These are phyloP conservation scores for Erodium texanum DNA, from an alignment of 441 rosid species.

Conservation along the genomic window DNA sequence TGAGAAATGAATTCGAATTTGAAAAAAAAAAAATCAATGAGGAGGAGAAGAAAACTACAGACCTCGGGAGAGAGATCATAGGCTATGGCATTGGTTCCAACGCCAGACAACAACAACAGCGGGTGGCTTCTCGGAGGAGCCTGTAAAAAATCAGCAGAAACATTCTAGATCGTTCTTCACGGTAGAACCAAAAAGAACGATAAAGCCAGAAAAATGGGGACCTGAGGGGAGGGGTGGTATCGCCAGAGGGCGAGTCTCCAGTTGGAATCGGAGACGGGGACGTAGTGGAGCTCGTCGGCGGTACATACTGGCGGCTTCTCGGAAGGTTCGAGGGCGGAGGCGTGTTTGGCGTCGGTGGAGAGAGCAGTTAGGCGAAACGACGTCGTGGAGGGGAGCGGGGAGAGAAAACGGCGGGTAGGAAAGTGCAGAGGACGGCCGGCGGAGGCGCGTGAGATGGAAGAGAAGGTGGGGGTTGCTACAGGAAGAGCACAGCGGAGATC, in stretches of 20 bases:
- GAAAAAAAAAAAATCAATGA: too few species aligned
- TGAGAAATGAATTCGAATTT: too few species aligned
- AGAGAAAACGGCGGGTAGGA: too few species aligned
- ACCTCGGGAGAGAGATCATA: conserved; percentile 90
- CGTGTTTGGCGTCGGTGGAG: conserved; percentile 30
- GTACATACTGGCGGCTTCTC: conserved; percentile 70
- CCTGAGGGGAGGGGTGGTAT: conserved; percentile 73
- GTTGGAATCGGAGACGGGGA: conserved; percentile 50
- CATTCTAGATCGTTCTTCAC: background rate
- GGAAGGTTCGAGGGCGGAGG: conserved; percentile 22
- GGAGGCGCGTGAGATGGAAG: background rate
- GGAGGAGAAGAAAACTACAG: conserved; percentile 6
- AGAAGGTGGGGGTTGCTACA: conserved; percentile 9
- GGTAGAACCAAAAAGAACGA: too few species aligned
- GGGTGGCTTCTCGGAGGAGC: conserved; percentile 80
- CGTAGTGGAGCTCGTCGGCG: conserved; percentile 86
- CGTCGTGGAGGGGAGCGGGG: too few species aligned
- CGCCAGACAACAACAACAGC: conserved; percentile 74
- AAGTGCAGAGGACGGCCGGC: background rate
- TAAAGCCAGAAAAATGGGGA: conserved; percentile 6
- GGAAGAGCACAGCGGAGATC: conserved; percentile 10
- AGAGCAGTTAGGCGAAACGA: conserved; percentile 30
- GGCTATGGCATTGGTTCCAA: conserved; percentile 91
- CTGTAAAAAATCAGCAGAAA: conserved; percentile 23
- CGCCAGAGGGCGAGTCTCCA: conserved; percentile 99